Conservation (phyloP, 805 yeast genomes). For the Zygosaccharomyces siamensis region DNA sequence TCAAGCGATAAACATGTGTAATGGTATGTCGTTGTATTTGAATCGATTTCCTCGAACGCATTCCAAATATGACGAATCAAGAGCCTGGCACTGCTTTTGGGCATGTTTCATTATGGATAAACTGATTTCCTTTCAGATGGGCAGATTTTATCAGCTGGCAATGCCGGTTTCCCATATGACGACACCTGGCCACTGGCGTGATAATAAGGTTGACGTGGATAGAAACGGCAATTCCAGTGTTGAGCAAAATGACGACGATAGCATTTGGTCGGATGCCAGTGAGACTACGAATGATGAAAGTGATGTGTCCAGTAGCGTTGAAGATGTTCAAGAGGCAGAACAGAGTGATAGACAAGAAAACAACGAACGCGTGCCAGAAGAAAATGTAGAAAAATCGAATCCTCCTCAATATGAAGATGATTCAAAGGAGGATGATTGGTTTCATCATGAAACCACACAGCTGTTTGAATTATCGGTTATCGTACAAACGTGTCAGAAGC, state of each 20-base stretch:
- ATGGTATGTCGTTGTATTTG: slow-evolving; percentile 42
- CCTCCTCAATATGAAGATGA: too few relatives aligned
- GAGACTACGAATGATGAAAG: neutral
- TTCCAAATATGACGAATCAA: slow-evolving; percentile 38
- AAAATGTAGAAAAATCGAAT: too few relatives aligned
- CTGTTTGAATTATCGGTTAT: slow-evolving; percentile 22
- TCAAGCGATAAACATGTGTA: slow-evolving; percentile 40
- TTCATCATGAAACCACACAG: slow-evolving; percentile 18
- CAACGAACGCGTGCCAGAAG: too few relatives aligned
- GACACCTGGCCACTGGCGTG: slow-evolving; percentile 13
- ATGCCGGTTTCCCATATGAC: slow-evolving; percentile 21
- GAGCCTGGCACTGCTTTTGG: slow-evolving; percentile 53
- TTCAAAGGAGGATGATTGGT: slow-evolving; percentile 17
- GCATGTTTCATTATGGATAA: slow-evolving; percentile 51
- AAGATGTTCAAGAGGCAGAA: neutral
- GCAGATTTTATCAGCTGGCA: slow-evolving; percentile 38
- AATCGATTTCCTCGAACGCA: slow-evolving; percentile 28
- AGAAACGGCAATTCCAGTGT: neutral
- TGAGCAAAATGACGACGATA: neutral
- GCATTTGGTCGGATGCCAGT: neutral
- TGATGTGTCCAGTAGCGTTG: neutral
- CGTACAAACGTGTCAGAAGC: slow-evolving; percentile 18
- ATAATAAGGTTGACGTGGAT: slow-evolving; percentile 1
- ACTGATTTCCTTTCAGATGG: slow-evolving; percentile 48
- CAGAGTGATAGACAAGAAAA: neutral